phyloP scores from a whole-genome alignment of 1,284 basidiomycete genomes.

The Ganoderma meredithae region DNA sequence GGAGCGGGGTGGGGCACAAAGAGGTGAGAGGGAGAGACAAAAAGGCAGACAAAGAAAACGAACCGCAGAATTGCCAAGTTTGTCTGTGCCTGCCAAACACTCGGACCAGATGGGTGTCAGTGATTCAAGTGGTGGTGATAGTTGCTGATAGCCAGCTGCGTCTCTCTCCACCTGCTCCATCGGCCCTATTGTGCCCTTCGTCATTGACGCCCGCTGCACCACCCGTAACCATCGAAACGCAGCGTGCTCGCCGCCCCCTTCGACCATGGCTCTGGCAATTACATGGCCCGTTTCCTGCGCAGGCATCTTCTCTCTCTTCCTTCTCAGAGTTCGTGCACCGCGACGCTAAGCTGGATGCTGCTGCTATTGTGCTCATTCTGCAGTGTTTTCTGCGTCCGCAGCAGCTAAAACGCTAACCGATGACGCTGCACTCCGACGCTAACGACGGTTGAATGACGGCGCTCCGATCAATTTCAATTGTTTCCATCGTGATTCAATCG shows the following conservation, averaged over 20 bases:
- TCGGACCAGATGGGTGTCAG: background rate
- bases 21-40: conserved; percentile 25
- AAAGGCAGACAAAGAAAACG: conserved; percentile 28
- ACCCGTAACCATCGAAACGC: conserved; percentile 30
- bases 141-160: conserved; percentile 27
- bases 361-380: background rate
- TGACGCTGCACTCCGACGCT: background rate
- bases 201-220: background rate
- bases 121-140: background rate
- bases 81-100: background rate
- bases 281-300: background rate
- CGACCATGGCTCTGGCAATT: background rate
- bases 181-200: conserved; percentile 28
- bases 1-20: conserved; percentile 10
- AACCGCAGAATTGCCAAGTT: conserved; percentile 20
- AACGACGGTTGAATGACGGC: background rate
- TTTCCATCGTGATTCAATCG: conserved; percentile 3
- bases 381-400: background rate
- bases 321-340: background rate
- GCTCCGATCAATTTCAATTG: conserved; percentile 10
- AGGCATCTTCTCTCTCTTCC: background rate
- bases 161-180: conserved; percentile 1
- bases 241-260: background rate
- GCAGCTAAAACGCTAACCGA: background rate
- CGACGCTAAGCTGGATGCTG: background rate